phyloP scores from a whole-genome alignment of 257 asterid species.

The Solanum arcanum region DNA sequence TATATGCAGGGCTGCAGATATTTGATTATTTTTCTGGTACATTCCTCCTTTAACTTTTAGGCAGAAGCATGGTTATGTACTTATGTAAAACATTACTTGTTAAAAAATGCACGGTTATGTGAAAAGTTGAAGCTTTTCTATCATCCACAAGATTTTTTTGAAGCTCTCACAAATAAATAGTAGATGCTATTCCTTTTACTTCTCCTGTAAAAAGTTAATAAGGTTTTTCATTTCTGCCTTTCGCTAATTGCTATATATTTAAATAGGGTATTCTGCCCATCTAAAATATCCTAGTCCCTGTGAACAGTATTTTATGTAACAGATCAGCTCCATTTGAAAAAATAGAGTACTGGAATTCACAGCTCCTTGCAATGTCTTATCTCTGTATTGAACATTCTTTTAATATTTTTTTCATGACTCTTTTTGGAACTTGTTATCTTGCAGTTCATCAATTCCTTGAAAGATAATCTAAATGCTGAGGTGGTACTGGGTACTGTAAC shows the following conservation, averaged over 20 bases:
- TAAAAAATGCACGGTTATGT: background rate
- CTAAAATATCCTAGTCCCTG: background rate
- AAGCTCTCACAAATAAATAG: background rate
- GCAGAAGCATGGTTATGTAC: background rate
- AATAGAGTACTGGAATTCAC: background rate
- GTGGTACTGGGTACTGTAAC: slow-evolving; percentile 98
- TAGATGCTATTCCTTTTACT: background rate
- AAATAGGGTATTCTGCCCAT: background rate
- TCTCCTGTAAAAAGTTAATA: background rate
- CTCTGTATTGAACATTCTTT: background rate
- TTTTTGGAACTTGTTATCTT: slow-evolving; percentile 6
- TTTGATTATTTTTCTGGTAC: background rate
- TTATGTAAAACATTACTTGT: background rate
- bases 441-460: slow-evolving; percentile 91
- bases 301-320: background rate
- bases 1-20: background rate
- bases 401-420: background rate
- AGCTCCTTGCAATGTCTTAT: background rate
- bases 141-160: background rate
- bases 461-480: slow-evolving; percentile 96
- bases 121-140: background rate
- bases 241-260: background rate
- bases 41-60: background rate
- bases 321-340: background rate
- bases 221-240: background rate